phyloP scores from a whole-genome alignment of 1,284 basidiomycete genomes.

The Termitomyces sp. region DNA sequence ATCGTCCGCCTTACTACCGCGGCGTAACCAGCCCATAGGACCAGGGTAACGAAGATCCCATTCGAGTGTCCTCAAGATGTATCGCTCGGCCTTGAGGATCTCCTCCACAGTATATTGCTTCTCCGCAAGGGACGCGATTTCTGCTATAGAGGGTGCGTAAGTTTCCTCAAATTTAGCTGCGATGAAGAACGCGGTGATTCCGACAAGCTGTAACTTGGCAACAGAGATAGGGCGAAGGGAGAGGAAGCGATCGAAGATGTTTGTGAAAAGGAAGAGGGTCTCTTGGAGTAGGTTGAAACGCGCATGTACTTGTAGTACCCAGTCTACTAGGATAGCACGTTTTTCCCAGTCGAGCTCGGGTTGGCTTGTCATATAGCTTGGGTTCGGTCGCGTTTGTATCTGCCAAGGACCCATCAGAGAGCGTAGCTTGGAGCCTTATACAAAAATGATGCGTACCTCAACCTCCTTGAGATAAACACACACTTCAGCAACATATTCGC shows the following conservation, averaged over 20 bases:
- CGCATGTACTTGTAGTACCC: slow-evolving; percentile 89
- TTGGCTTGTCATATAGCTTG: slow-evolving; percentile 81
- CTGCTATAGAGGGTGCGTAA: slow-evolving; percentile 78
- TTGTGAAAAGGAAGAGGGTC: slow-evolving; percentile 88
- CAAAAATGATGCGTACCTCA: slow-evolving; percentile 32
- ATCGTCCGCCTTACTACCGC: slow-evolving; percentile 94
- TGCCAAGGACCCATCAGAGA: slow-evolving; percentile 24
- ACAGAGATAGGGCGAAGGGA: slow-evolving; percentile 83
- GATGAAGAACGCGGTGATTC: slow-evolving; percentile 86
- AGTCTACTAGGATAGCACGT: slow-evolving; percentile 87
- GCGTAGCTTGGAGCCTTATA: background rate
- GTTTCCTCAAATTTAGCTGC: slow-evolving; percentile 94
- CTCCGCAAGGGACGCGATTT: slow-evolving; percentile 85
- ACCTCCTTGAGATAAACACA: slow-evolving; percentile 34
- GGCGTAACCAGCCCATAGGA: slow-evolving; percentile 84
- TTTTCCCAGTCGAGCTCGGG: slow-evolving; percentile 87
- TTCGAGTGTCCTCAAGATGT: slow-evolving; percentile 81
- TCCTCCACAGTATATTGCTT: slow-evolving; percentile 78
- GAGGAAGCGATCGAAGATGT: slow-evolving; percentile 93
- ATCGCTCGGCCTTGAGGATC: slow-evolving; percentile 87
- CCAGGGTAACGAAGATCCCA: slow-evolving; percentile 89
- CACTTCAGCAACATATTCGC: slow-evolving; percentile 35
- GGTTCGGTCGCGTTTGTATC: slow-evolving; percentile 71
- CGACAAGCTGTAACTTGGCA: slow-evolving; percentile 88
- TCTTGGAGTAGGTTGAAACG: slow-evolving; percentile 89